Percentiles rank a stretch among this genome's conserved stretches.
Conservation (phyloP, 345 rosid species). For the Eucalyptus polybractea region DNA sequence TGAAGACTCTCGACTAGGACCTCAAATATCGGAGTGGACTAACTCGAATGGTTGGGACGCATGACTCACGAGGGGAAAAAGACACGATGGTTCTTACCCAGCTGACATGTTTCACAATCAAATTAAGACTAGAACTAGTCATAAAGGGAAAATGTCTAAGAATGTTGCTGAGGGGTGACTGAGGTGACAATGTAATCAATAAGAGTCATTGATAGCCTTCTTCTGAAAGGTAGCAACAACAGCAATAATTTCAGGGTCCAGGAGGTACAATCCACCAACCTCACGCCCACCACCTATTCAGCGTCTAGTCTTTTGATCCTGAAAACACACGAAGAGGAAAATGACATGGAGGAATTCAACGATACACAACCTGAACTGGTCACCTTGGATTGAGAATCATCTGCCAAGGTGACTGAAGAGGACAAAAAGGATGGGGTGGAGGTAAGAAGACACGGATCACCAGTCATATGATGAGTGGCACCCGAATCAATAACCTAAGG, state of each 20-base stretch:
- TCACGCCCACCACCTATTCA: neutral
- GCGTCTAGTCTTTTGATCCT: neutral
- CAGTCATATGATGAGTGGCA: neutral
- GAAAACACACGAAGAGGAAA: neutral
- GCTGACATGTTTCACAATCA: neutral
- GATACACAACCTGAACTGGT: neutral
- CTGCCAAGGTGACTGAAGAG: neutral
- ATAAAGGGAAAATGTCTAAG: neutral
- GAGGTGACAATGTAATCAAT: neutral
- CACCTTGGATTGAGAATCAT: neutral
- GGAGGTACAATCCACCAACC: neutral
- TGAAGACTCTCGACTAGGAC: neutral
- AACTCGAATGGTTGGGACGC: neutral
- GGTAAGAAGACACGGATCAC: neutral
- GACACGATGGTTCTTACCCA: neutral
- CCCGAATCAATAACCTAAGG: neutral
- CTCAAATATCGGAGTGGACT: neutral
- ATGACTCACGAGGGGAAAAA: neutral
- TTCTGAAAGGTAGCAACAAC: neutral
- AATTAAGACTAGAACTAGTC: neutral
- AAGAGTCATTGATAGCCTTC: neutral
- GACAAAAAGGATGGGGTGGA: neutral
- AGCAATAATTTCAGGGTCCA: neutral
- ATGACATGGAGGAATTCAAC: neutral
- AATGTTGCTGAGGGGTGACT: neutral